phyloP scores from a whole-genome alignment of 176 grass and related monocot genomes.

The Metroxylon sagu region DNA sequence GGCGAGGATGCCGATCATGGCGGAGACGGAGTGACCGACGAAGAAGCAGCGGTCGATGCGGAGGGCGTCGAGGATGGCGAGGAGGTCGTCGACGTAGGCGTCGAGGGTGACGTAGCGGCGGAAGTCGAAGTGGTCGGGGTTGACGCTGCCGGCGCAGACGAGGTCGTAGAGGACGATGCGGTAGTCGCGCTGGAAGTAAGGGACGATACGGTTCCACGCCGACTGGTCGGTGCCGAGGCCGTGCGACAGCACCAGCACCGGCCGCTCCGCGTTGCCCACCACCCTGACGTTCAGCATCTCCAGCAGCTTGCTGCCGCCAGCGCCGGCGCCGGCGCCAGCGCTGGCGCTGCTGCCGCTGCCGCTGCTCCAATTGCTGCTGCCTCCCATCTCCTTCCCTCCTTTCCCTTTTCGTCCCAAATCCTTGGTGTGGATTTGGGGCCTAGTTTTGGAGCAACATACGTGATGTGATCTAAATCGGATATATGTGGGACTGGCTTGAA shows the following conservation, averaged over 20 bases:
- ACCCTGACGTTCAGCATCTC: slow-evolving; percentile 93
- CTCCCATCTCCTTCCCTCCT: background rate
- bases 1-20: slow-evolving; percentile 93
- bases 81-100: slow-evolving; percentile 80
- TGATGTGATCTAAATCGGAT: background rate
- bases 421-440: too few relatives aligned
- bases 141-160: slow-evolving; percentile 89
- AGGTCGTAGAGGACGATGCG: slow-evolving; percentile 93
- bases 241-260: slow-evolving; percentile 73
- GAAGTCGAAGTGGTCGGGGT: slow-evolving; percentile 97
- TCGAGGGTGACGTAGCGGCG: slow-evolving; percentile 70
- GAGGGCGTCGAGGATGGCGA: slow-evolving; percentile 70
- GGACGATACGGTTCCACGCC: slow-evolving; percentile 85
- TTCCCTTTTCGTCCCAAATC: background rate
- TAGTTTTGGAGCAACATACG: too few relatives aligned
- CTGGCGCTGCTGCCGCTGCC: background rate
- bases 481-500: slow-evolving; percentile 2
- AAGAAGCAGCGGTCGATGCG: slow-evolving; percentile 65
- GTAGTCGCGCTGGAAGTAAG: slow-evolving; percentile 69
- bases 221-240: slow-evolving; percentile 94
- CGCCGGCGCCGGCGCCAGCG: slow-evolving; percentile 15
- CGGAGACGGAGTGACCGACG: slow-evolving; percentile 91
- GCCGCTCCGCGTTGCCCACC: slow-evolving; percentile 56
- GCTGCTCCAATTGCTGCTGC: background rate
- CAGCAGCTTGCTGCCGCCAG: slow-evolving; percentile 60